These are phyloP conservation scores for Neonothopanus nambi DNA, from an alignment of 1,284 basidiomycete genomes.

Conservation along the genomic window DNA sequence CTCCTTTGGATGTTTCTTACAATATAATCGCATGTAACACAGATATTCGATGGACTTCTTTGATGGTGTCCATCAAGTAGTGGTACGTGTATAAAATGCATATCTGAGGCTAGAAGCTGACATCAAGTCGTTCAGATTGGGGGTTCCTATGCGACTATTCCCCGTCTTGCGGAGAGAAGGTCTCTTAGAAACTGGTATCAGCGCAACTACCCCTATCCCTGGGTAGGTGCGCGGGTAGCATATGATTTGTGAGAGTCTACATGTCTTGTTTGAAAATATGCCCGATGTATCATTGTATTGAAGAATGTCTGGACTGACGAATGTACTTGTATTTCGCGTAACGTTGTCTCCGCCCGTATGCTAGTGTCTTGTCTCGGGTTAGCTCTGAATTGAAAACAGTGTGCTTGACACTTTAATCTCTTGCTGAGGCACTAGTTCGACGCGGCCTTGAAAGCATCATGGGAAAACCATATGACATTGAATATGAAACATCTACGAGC, in stretches of 20 bases:
- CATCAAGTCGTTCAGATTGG: conserved; percentile 60
- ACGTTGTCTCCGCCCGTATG: no score
- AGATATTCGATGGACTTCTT: conserved; percentile 90
- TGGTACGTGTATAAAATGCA: conserved; percentile 53
- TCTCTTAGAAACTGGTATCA: conserved; percentile 84
- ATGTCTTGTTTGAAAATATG: no score
- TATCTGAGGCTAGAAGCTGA: conserved; percentile 4
- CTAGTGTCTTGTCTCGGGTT: no score
- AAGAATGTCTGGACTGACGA: no score
- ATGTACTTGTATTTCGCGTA: no score
- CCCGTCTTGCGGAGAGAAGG: conserved; percentile 75
- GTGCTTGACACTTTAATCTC: no score
- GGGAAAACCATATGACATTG: no score
- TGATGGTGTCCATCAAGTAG: conserved; percentile 81
- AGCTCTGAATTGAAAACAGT: no score
- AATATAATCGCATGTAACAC: background rate
- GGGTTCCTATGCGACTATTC: conserved; percentile 87
- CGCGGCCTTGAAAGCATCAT: no score
- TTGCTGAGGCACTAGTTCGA: no score
- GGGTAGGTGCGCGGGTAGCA: conserved; percentile 47
- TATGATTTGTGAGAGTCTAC: conserved; percentile 54
- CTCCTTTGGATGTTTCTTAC: background rate
- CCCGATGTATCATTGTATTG: no score
- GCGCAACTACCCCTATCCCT: conserved; percentile 47
- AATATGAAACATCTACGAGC: no score